Base-by-base conservation (phyloP, 805 yeast species). In the Myxozyma neglecta region DNA sequence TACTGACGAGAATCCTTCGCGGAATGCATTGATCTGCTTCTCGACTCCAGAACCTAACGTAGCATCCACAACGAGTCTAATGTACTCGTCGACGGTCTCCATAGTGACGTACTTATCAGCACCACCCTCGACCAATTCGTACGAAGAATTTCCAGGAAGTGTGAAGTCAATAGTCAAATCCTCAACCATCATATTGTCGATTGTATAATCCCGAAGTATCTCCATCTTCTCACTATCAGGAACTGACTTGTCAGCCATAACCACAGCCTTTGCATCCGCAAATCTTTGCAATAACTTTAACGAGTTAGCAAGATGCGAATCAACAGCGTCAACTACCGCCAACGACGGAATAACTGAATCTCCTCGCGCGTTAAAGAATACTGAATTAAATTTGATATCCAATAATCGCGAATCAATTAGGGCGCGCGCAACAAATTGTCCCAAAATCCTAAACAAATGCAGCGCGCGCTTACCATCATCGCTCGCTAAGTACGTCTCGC, bases 401-500 rank as follows among this genome's bases (percentile, higher is more conserved):
- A 93, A 81, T 50, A 92, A 85, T 65, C 98, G 79, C n/a, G 89
- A 86, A 73, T 93, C 99, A 55, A 93, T 74, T 71, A 92, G 76
- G 0, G 97, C 88, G 61, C 97, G 80, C 0, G 97, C 97, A 56
- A 91, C 79, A 71, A 94, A 90, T 56, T 83, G 84, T 2, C 99
- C 99, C 63, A 93, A 75, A 20, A 83, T 80, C 14, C 80, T 78
- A 73, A 90, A 93, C 51, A 85, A 73, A 34, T 79, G 78, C 6
- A 85, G 59, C 0, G 80, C 75, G 58, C 79, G 81, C 9, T 72
- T 69, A 4, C 81, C 81, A 34, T 78, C 74, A 5, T 73, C 75
- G 35, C 72, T 66, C 0, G 70, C 61, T 0, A 66, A 39, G 53
- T 67, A 71, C 65, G 60, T 59, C 11, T 39, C 69, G 50, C 68